A percentile compares a stretch with the other conserved stretches of the same genome.
Evolutionary conservation across 2,329 filamentous ascomycete genomes (phyloP).

Genomic region (Raffaelea ambrosiae): DNA sequence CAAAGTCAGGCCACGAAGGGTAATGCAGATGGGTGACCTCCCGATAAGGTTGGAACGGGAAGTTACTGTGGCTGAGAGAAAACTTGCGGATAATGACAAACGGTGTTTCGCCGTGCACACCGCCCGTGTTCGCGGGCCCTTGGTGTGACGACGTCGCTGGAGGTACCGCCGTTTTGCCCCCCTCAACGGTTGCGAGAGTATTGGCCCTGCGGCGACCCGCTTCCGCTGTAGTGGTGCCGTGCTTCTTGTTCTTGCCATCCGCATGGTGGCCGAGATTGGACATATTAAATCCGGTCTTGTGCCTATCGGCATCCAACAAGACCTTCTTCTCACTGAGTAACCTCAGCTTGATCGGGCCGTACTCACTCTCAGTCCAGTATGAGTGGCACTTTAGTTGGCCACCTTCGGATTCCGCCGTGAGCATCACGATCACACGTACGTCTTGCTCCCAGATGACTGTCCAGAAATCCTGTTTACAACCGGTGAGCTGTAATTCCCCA

Average conservation of each 20-base stretch:
- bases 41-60: conserved; percentile 77
- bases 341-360: conserved; percentile 68
- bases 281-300: conserved; percentile 16
- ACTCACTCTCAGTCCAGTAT: conserved; percentile 78
- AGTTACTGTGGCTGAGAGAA: conserved; percentile 63
- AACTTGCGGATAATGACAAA: conserved; percentile 83
- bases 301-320: conserved; percentile 60
- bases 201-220: conserved; percentile 42
- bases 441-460: conserved; percentile 96
- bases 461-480: conserved; percentile 99
- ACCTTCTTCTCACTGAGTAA: conserved; percentile 74
- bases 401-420: conserved; percentile 89
- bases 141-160: not conserved
- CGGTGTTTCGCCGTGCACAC: conserved; percentile 47
- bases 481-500: too few relatives aligned
- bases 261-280: too few relatives aligned
- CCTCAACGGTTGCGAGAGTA: conserved; percentile 38
- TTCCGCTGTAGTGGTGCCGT: conserved; percentile 21
- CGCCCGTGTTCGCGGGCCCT: not conserved
- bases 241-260: not conserved
- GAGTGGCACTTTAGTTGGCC: conserved; percentile 91
- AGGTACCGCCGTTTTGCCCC: conserved; percentile 7
- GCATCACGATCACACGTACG: conserved; percentile 88
- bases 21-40: conserved; percentile 95
- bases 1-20: conserved; percentile 95